Evolutionary conservation across 2,329 filamentous ascomycete genomes (phyloP).

Genomic region (Pseudovirgaria hyperparasitica): DNA sequence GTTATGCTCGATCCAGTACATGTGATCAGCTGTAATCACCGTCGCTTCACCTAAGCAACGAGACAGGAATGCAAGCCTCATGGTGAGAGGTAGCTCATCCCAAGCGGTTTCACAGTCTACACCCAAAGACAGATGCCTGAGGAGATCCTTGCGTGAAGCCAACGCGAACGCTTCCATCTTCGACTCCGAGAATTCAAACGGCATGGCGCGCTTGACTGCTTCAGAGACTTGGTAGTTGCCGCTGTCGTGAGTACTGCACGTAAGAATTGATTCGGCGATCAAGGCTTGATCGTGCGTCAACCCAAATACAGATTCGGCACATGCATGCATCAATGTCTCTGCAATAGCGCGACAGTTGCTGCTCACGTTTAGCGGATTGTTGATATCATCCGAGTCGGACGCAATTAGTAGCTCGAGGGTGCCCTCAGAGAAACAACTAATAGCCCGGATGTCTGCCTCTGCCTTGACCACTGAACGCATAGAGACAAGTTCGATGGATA

Average conservation of each 20-base stretch:
- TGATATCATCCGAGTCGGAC: constrained; percentile 15
- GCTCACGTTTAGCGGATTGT: constrained; percentile 15
- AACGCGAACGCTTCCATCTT: constrained; percentile 12
- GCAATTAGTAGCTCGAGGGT: constrained; percentile 18
- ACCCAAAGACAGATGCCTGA: constrained; percentile 36
- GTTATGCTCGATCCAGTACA: constrained; percentile 33
- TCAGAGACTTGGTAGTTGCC: constrained; percentile 17
- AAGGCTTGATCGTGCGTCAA: constrained; percentile 19
- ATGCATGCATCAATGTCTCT: constrained; percentile 22
- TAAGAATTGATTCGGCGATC: constrained; percentile 19
- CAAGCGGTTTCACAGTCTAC: constrained; percentile 38
- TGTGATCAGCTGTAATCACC: constrained; percentile 26
- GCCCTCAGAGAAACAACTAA: constrained; percentile 19
- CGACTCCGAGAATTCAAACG: constrained; percentile 10
- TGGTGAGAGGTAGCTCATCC: constrained; percentile 35
- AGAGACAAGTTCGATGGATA: constrained; percentile 21
- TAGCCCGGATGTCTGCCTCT: constrained; percentile 23
- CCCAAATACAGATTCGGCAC: constrained; percentile 20
- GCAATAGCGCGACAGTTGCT: constrained; percentile 21
- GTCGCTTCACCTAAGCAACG: constrained; percentile 32
- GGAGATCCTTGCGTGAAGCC: constrained; percentile 28
- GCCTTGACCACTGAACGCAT: constrained; percentile 16
- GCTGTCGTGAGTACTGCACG: constrained; percentile 10
- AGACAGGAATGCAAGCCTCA: constrained; percentile 33
- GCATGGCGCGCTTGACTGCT: constrained; percentile 19